phyloP scores from a whole-genome alignment of 2,329 filamentous ascomycete species.

The Monosporascus sp. region DNA sequence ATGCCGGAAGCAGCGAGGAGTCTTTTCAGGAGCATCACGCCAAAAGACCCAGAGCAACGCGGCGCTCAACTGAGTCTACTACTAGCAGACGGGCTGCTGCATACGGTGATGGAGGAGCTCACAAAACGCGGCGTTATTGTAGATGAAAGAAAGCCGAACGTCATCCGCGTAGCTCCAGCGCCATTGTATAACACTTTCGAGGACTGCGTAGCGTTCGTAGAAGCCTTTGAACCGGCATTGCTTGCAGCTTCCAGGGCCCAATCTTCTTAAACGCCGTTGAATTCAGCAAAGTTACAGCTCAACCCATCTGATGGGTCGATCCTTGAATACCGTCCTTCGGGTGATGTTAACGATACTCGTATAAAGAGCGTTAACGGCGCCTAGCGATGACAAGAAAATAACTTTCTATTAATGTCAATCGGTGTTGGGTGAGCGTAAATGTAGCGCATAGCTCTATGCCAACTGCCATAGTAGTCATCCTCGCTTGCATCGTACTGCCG shows the following conservation, averaged over 20 bases:
- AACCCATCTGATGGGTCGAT: no score
- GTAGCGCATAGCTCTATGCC: no score
- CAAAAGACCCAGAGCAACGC: conserved; percentile 54
- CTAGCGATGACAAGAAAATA: no score
- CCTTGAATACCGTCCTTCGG: no score
- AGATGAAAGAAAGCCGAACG: conserved; percentile 71
- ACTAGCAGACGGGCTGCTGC: conserved; percentile 55
- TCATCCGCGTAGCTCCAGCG: conserved; percentile 68
- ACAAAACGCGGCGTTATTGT: conserved; percentile 61
- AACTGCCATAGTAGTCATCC: no score
- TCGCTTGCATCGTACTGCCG: no score
- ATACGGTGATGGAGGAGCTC: conserved; percentile 55
- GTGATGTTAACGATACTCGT: no score
- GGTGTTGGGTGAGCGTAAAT: no score
- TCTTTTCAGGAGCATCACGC: conserved; percentile 59
- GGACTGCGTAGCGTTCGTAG: conserved; percentile 57
- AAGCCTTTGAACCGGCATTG: conserved; percentile 30
- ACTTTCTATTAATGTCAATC: no score
- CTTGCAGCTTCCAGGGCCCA: conserved; percentile 14
- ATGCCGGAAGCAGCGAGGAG: conserved; percentile 28
- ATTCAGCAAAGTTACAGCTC: not conserved
- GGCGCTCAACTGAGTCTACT: conserved; percentile 66
- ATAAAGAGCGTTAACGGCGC: no score
- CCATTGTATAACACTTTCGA: conserved; percentile 69
- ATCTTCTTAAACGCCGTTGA: not conserved